Conservation (phyloP, 352 stramenopile species). For the Sclerospora graminicola region DNA sequence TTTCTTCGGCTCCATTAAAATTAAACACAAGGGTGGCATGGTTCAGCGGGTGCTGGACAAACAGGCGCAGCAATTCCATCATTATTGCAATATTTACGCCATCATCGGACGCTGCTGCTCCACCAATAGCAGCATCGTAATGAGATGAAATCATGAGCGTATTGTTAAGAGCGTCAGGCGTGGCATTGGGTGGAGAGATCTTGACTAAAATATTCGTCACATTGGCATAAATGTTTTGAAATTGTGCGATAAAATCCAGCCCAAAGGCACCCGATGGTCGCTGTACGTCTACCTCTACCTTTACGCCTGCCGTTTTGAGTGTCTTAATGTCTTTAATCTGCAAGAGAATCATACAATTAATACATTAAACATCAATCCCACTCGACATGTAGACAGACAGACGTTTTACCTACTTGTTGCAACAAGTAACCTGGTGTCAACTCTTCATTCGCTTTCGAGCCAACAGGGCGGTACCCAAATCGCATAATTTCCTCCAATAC, state of each 20-base stretch:
- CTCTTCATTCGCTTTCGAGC: constrained; percentile 54
- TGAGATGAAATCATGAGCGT: constrained; percentile 69
- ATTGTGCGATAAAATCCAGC: constrained; percentile 65
- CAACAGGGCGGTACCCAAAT: constrained; percentile 60
- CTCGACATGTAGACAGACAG: not conserved
- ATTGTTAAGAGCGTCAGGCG: constrained; percentile 26
- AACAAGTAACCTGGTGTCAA: constrained; percentile 49
- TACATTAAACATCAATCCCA: not conserved
- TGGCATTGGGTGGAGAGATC: constrained; percentile 21
- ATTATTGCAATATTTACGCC: constrained; percentile 78
- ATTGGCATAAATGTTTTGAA: constrained; percentile 82
- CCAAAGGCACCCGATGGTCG: constrained; percentile 60
- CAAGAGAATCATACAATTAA: constrained; percentile 3
- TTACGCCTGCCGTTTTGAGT: constrained; percentile 21
- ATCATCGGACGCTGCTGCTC: constrained; percentile 57
- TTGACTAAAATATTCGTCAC: constrained; percentile 76
- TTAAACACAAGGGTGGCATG: constrained; percentile 63
- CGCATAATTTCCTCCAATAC: constrained; percentile 60
- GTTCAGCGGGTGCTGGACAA: constrained; percentile 28
- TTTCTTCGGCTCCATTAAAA: constrained; percentile 76
- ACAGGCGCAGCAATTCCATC: constrained; percentile 52
- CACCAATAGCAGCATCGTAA: constrained; percentile 70
- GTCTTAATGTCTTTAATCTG: constrained; percentile 49
- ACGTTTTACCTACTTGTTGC: constrained; percentile 19
- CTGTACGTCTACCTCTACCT: constrained; percentile 53